Evolutionary conservation across 2,329 filamentous ascomycete species (phyloP).

Genomic region (Hymenotorrendiella dingleyae): DNA sequence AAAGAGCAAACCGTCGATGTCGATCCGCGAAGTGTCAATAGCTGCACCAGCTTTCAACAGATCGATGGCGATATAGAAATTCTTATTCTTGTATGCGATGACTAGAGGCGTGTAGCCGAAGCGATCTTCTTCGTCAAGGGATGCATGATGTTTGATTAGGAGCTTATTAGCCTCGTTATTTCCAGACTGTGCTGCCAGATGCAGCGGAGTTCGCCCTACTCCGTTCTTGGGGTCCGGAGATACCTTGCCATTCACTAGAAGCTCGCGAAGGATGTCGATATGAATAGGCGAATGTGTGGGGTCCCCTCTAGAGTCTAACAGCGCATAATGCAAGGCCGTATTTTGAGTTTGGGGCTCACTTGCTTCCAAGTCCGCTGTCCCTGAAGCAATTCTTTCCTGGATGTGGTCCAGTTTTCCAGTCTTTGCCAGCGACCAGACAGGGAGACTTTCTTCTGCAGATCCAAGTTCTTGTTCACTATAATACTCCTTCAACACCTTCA

Average conservation of each 20-base stretch:
- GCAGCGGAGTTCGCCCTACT: constrained; percentile 11
- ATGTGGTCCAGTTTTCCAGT: constrained; percentile 1
- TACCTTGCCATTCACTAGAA: constrained; percentile 2
- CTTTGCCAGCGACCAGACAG: constrained; percentile 13
- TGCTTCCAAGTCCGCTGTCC: not conserved
- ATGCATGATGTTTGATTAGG: constrained; percentile 9
- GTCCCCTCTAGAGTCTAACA: not conserved
- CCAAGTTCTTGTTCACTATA: not conserved
- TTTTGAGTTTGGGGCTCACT: constrained; percentile 11
- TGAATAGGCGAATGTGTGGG: no score
- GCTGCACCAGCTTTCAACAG: constrained; percentile 13
- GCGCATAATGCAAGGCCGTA: constrained; percentile 10
- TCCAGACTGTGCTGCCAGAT: constrained; percentile 9
- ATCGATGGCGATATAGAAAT: constrained; percentile 3
- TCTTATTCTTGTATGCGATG: constrained; percentile 5
- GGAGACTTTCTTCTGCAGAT: constrained; percentile 2
- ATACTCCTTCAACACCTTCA: not conserved
- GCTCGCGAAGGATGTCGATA: not conserved
- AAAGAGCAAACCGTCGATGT: constrained; percentile 11
- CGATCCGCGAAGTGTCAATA: constrained; percentile 4
- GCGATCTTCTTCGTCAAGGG: constrained; percentile 8
- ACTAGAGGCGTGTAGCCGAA: constrained; percentile 10
- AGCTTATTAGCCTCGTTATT: constrained; percentile 7
- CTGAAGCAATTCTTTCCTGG: not conserved
- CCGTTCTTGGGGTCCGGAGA: constrained; percentile 8